Percentiles rank a stretch among this genome's conserved stretches.
Evolutionary conservation across 140 eudicot genomes (phyloP).

Genomic region (Cichorium intybus): DNA sequence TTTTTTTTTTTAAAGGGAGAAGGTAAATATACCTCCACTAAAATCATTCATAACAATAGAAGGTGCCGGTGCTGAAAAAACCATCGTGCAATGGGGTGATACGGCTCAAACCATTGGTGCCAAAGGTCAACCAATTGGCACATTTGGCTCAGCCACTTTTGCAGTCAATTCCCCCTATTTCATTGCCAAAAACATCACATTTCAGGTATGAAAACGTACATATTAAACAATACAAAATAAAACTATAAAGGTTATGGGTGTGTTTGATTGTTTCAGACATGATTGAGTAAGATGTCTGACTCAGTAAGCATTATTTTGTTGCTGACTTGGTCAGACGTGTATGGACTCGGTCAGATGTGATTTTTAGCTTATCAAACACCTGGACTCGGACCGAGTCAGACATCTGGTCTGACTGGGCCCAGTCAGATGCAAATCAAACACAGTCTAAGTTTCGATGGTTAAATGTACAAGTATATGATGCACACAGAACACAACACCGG

Average conservation of each 20-base stretch:
- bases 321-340: no score
- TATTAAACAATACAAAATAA: not conserved
- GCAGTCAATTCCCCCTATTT: slow-evolving; percentile 93
- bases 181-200: slow-evolving; percentile 84
- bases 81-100: slow-evolving; percentile 94
- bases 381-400: no score
- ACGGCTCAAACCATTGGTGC: slow-evolving; percentile 83
- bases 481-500: slow-evolving; percentile 90
- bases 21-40: slow-evolving; percentile 73
- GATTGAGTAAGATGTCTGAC: no score
- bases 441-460: not conserved
- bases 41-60: slow-evolving; percentile 83
- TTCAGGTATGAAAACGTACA: slow-evolving; percentile 42
- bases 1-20: slow-evolving; percentile 55
- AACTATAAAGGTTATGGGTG: not conserved
- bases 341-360: no score
- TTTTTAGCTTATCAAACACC: no score
- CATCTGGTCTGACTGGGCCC: no score
- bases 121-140: slow-evolving; percentile 79
- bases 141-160: slow-evolving; percentile 81
- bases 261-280: no score
- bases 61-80: slow-evolving; percentile 92
- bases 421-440: no score
- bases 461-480: slow-evolving; percentile 2
- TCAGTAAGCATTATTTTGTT: no score